Conservation (phyloP, 2,329 filamentous ascomycete genomes). For the Botrytis fabae region DNA sequence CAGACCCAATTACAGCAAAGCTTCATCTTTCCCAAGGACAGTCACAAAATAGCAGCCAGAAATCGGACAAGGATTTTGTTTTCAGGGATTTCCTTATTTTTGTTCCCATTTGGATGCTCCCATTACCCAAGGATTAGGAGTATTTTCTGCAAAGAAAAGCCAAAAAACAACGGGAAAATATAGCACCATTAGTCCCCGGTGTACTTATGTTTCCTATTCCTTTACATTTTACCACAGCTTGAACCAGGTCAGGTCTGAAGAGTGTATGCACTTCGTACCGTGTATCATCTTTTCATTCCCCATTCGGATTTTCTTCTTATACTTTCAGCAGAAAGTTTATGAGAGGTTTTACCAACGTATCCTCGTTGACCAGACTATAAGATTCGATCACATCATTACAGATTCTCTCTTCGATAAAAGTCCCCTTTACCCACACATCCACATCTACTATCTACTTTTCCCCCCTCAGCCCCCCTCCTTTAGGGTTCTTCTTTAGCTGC, state of each 20-base stretch:
- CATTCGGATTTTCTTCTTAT: constrained; percentile 1
- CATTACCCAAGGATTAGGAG: constrained; percentile 14
- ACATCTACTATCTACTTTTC: neutral
- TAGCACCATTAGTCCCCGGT: neutral
- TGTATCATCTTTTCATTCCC: constrained; percentile 4
- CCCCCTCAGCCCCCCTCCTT: neutral
- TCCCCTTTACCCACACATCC: constrained; percentile 4
- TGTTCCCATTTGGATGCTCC: neutral
- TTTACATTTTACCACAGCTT: constrained; percentile 2
- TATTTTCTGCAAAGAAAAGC: neutral
- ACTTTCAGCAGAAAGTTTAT: neutral
- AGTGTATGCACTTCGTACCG: neutral
- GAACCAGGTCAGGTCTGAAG: neutral
- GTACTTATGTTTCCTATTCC: constrained; percentile 9
- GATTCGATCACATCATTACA: constrained; percentile 11
- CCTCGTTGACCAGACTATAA: constrained; percentile 9
- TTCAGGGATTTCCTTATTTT: neutral
- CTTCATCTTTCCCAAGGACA: constrained; percentile 2
- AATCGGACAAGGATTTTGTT: constrained; percentile 18
- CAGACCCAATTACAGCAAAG: neutral
- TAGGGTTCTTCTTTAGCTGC: constrained; percentile 4
- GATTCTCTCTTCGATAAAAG: constrained; percentile 9
- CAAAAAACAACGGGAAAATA: neutral
- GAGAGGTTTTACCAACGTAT: neutral
- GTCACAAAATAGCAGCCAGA: constrained; percentile 5